Evolutionary conservation across 495 filamentous ascomycete species (phyloP).

Genomic region (Aspergillus kassunensis): DNA sequence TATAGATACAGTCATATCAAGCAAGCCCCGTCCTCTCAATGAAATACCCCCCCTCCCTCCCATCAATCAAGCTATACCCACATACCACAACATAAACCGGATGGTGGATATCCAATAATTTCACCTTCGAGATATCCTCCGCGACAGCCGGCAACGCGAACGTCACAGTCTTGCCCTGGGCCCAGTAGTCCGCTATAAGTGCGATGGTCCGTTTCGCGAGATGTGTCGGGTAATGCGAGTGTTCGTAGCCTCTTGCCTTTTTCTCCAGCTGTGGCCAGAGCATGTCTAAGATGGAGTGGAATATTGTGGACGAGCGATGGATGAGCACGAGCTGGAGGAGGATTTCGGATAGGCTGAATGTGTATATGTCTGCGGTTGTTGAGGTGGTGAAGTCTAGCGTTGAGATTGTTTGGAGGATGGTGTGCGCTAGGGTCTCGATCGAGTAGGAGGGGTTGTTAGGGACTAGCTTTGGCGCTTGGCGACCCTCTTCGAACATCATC

Average conservation of each 20-base stretch:
- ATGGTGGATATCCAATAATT: slow-evolving; percentile 12
- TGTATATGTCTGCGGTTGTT: slow-evolving; percentile 14
- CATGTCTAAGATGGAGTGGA: slow-evolving; percentile 9
- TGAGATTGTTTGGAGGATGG: background rate
- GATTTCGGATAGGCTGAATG: slow-evolving; percentile 13
- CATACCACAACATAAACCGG: slow-evolving; percentile 10
- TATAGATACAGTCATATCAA: too few species aligned
- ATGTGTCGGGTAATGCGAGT: slow-evolving; percentile 19
- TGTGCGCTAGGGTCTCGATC: background rate
- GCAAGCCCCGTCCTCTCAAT: slow-evolving; percentile 7
- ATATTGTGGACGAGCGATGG: slow-evolving; percentile 1
- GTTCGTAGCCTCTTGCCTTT: slow-evolving; percentile 13
- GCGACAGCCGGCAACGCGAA: slow-evolving; percentile 11
- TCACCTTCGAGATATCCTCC: slow-evolving; percentile 14
- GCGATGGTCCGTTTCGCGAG: slow-evolving; percentile 14
- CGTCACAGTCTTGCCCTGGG: background rate
- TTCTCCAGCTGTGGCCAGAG: slow-evolving; percentile 14
- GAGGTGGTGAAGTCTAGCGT: slow-evolving; percentile 2
- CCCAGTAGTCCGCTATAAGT: slow-evolving; percentile 9
- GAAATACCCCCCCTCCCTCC: slow-evolving; percentile 10
- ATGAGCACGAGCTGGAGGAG: slow-evolving; percentile 13
- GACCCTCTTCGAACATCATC: slow-evolving; percentile 7
- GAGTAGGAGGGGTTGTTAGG: background rate
- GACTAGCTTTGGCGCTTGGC: background rate
- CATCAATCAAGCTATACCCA: slow-evolving; percentile 2